Evolutionary conservation across 495 filamentous ascomycete genomes (phyloP), one percentile per base, ranked within the genome.

Genomic region (Tuber magnatum): DNA sequence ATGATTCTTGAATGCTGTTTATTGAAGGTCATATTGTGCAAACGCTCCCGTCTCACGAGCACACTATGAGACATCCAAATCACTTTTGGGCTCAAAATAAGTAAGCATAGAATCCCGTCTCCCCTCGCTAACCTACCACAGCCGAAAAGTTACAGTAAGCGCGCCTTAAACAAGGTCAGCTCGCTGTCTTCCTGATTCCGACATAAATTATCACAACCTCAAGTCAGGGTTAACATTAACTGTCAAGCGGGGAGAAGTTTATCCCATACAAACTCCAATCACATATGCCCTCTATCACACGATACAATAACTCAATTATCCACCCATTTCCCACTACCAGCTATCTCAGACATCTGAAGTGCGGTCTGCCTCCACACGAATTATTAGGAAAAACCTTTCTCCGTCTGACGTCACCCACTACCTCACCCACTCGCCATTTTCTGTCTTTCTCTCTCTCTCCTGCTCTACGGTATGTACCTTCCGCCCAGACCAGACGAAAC

Each of bases 321-420:
- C 24, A 2, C 24, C 48, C 48, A n/a, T n/a, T 56, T 1, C 48
- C 24, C 48, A 28, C 48, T 56, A 56, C 20, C 8, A n/a, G 24
- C 10, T n/a, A n/a, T 56, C 48, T 22, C 7, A 7, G 48, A 56
- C 48, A n/a, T n/a, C 46, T n/a, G 8, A 56, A 56, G 22, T 10
- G 48, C 48, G 2, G 9, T 20, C 46, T 20, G 46, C 46, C 20
- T 48, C 46, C 6, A 24, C 48, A 28, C 48, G 6, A n/a, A 56
- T 56, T 56, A 56, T 56, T 56, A 56, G 48, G 24, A 56, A 56
- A 56, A 56, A 56, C 48, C 48, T n/a, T 56, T 56, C 48, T 56
- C 24, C 24, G 24, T n/a, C 24, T 56, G 24, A 56, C 48, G 48
- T 56, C 48, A n/a, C 48, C 22, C 22, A 10, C 8, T 56, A 56